Conservation (phyloP, 306 rosid species). For the Morella rubra region DNA sequence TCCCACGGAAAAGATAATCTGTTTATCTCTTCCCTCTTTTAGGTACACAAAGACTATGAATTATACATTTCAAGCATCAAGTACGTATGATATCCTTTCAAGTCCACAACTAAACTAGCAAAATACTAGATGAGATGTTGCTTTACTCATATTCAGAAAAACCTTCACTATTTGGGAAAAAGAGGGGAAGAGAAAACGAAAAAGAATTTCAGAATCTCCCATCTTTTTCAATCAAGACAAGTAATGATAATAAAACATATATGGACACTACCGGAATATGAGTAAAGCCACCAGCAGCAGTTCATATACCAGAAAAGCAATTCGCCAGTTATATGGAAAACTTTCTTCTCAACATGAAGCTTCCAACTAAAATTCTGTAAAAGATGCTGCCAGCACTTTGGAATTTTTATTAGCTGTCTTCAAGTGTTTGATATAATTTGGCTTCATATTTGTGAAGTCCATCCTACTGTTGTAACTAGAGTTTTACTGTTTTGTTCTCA, state of each 20-base stretch:
- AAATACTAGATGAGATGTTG: neutral
- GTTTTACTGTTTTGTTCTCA: neutral
- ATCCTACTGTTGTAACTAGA: neutral
- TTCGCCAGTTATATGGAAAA: no score
- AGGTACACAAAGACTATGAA: neutral
- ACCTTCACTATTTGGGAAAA: no score
- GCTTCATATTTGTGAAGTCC: no score
- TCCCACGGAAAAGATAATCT: neutral
- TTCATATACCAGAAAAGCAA: no score
- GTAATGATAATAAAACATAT: neutral
- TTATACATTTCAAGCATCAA: neutral
- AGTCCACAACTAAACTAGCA: neutral
- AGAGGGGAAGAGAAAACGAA: neutral
- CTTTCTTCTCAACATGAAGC: no score
- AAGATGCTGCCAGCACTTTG: no score
- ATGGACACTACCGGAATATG: neutral
- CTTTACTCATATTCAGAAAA: no score
- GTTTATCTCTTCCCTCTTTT: neutral
- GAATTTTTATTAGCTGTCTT: no score
- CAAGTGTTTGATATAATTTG: no score
- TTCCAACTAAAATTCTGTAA: no score
- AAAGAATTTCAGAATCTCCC: neutral
- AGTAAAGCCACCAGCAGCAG: no score
- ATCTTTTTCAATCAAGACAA: neutral
- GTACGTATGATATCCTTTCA: neutral